Evolutionary conservation across 2,329 filamentous ascomycete genomes (phyloP).

Genomic region (Colletotrichum kahawae): DNA sequence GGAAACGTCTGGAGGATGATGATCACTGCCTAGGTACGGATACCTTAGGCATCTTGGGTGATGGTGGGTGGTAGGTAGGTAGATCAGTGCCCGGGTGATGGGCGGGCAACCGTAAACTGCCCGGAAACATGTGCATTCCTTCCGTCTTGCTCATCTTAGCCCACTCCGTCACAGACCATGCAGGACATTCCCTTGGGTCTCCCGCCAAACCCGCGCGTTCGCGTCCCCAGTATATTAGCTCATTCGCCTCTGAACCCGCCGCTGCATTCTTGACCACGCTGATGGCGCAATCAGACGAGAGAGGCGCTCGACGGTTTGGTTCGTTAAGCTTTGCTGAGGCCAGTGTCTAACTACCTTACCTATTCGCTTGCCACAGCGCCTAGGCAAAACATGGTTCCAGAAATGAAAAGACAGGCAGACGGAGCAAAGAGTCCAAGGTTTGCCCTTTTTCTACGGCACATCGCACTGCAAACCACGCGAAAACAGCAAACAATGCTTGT

Average conservation of each 20-base stretch:
- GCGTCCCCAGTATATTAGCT: not conserved
- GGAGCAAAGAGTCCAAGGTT: not conserved
- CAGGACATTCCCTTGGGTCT: not conserved
- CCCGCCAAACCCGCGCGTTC: not conserved
- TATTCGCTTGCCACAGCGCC: not conserved
- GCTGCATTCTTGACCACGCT: not conserved
- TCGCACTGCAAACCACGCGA: not conserved
- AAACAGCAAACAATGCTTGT: slow-evolving; percentile 1
- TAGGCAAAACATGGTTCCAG: not conserved
- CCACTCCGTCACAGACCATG: not conserved
- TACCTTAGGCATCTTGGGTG: not conserved
- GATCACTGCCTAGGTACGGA: not conserved
- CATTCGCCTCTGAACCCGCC: not conserved
- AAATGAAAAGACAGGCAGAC: not conserved
- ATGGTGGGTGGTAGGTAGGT: not conserved
- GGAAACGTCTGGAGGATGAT: not conserved
- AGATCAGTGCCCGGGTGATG: not conserved
- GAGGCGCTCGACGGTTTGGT: not conserved
- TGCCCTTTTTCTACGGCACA: not conserved
- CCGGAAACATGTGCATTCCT: slow-evolving; percentile 4
- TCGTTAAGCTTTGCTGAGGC: not conserved
- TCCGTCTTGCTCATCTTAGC: not conserved
- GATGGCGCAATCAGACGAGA: not conserved
- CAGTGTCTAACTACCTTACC: not conserved
- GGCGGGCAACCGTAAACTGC: not conserved